phyloP scores from a whole-genome alignment of 2,329 filamentous ascomycete species.

The Furcasterigmium furcatum region DNA sequence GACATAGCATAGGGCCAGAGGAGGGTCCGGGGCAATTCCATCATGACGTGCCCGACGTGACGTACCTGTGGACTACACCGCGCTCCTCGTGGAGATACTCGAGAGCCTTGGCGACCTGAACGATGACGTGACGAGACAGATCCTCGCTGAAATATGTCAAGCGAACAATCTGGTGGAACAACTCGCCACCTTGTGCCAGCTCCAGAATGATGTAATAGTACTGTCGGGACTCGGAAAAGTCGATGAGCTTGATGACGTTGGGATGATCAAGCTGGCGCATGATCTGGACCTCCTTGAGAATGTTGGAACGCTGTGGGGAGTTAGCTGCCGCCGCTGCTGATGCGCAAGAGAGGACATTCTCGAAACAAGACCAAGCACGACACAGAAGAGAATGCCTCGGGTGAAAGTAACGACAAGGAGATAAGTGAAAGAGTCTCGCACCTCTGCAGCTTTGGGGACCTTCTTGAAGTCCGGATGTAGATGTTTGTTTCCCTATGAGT shows the following conservation, averaged over 20 bases:
- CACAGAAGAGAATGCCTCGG: constrained; percentile 20
- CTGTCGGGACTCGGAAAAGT: constrained; percentile 89
- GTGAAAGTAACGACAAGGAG: constrained; percentile 22
- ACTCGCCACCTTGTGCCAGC: constrained; percentile 88
- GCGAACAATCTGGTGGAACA: constrained; percentile 98
- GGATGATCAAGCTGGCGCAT: constrained; percentile 97
- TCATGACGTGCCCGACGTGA: too few relatives aligned
- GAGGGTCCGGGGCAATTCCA: too few relatives aligned
- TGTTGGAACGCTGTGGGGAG: constrained; percentile 76
- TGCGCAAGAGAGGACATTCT: constrained; percentile 10
- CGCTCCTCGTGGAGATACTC: constrained; percentile 93
- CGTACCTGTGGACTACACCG: constrained; percentile 94
- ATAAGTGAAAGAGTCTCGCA: constrained; percentile 57
- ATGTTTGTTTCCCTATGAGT: constrained; percentile 78
- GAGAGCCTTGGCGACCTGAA: constrained; percentile 90
- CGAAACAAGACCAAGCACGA: constrained; percentile 16
- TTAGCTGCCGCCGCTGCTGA: neutral
- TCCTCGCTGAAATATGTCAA: constrained; percentile 98
- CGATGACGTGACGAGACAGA: constrained; percentile 88
- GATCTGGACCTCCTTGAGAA: constrained; percentile 97
- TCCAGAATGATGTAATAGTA: constrained; percentile 98
- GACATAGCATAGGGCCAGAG: too few relatives aligned
- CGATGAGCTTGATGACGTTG: constrained; percentile 90
- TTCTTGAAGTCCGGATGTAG: constrained; percentile 96
- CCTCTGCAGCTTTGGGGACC: constrained; percentile 94